Evolutionary conservation across 805 yeast genomes (phyloP).

Genomic region (Yamadazyma endophytica): DNA sequence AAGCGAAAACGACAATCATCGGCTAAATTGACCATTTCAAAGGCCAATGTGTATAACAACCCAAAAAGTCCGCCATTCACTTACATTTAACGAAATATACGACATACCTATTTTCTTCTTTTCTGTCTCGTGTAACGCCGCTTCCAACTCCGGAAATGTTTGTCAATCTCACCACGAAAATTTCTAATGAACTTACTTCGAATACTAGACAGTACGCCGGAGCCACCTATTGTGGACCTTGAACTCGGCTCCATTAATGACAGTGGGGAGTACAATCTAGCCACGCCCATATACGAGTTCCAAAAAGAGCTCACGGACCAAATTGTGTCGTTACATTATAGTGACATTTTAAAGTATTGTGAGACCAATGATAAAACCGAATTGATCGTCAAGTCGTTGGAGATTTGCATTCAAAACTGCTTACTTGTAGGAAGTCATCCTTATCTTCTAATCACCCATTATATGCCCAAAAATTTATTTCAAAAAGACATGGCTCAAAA

Average conservation of each 20-base stretch:
- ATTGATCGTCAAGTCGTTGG: slow-evolving; percentile 69
- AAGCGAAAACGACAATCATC: too few relatives aligned
- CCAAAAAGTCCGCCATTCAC: too few relatives aligned
- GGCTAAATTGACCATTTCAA: too few relatives aligned
- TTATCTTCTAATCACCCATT: slow-evolving; percentile 75
- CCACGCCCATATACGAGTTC: slow-evolving; percentile 80
- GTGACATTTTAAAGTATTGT: slow-evolving; percentile 84
- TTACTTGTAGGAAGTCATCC: slow-evolving; percentile 87
- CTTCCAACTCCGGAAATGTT: too few relatives aligned
- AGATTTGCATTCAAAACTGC: slow-evolving; percentile 70
- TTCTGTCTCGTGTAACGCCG: too few relatives aligned
- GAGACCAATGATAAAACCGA: slow-evolving; percentile 51
- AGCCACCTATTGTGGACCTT: slow-evolving; percentile 66
- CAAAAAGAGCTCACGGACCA: slow-evolving; percentile 90
- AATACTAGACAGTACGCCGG: slow-evolving; percentile 80
- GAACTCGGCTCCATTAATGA: slow-evolving; percentile 42
- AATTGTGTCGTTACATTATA: slow-evolving; percentile 84
- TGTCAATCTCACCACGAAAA: too few relatives aligned
- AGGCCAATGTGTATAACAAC: too few relatives aligned
- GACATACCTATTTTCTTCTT: too few relatives aligned
- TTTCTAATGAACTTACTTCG: slow-evolving; percentile 78
- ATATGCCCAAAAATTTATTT: slow-evolving; percentile 74
- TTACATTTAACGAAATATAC: too few relatives aligned
- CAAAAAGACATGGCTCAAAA: slow-evolving; percentile 68
- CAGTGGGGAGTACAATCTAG: slow-evolving; percentile 67